Conservation (phyloP, 345 rosid genomes). For the Eucalyptus brandiana region DNA sequence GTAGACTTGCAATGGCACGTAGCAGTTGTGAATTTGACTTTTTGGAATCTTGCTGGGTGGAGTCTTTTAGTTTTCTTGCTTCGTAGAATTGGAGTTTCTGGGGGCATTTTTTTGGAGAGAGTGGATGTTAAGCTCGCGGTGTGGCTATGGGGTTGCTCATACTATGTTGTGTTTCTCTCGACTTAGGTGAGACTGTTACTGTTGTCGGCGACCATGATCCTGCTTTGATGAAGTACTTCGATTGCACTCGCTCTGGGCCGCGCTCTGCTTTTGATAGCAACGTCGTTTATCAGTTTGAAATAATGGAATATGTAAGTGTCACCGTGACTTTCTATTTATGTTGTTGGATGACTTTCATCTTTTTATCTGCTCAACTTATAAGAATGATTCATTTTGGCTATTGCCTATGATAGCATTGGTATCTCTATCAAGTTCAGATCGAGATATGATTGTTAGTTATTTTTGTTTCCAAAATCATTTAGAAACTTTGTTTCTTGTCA, state of each 20-base stretch:
- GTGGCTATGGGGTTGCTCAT: not conserved
- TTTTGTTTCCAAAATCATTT: not conserved
- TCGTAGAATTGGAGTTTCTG: not conserved
- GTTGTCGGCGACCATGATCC: constrained; percentile 85
- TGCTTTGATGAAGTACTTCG: constrained; percentile 70
- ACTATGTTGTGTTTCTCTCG: not conserved
- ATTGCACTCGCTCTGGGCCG: constrained; percentile 89
- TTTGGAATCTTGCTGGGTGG: not conserved
- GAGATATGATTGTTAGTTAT: not conserved
- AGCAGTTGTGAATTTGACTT: not conserved
- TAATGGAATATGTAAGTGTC: constrained; percentile 83
- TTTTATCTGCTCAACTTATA: not conserved
- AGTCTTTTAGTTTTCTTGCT: not conserved
- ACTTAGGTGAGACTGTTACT: constrained; percentile 79
- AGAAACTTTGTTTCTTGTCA: not conserved
- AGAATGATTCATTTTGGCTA: not conserved
- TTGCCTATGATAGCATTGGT: not conserved
- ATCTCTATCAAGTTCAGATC: not conserved
- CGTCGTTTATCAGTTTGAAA: constrained; percentile 92
- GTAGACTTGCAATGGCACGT: not conserved
- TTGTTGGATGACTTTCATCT: not conserved
- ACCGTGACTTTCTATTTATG: not conserved
- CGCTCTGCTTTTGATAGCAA: constrained; percentile 87
- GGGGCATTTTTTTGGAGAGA: not conserved
- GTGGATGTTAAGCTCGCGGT: not conserved